A percentile compares a stretch with the other conserved stretches of the same genome.
phyloP scores from a whole-genome alignment of 345 rosid species.

The Durio zibethinus region DNA sequence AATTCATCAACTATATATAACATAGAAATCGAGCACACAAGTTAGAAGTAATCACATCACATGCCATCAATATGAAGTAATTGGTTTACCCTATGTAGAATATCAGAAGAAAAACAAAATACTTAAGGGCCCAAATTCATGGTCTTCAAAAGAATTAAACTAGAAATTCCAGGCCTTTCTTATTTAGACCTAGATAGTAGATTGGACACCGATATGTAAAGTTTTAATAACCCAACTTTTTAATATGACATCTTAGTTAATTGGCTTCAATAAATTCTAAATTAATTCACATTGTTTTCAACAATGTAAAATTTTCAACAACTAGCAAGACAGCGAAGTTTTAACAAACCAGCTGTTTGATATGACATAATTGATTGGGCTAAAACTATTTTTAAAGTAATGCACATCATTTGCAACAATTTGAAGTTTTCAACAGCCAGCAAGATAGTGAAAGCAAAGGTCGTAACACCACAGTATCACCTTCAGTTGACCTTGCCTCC shows the following conservation, averaged over 20 bases:
- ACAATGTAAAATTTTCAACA: neutral
- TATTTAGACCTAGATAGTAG: neutral
- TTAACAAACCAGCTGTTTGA: neutral
- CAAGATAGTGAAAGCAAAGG: neutral
- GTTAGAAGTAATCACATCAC: constrained; percentile 1
- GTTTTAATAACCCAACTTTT: neutral
- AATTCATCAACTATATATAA: neutral
- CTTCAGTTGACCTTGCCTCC: neutral
- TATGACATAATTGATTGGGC: neutral
- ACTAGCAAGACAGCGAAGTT: neutral
- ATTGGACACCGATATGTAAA: neutral
- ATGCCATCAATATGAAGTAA: neutral
- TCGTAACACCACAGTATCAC: neutral
- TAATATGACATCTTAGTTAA: neutral
- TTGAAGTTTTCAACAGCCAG: neutral
- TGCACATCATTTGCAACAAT: neutral
- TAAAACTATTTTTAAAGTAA: neutral
- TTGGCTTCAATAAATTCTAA: neutral
- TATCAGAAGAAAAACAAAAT: neutral
- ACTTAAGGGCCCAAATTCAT: neutral
- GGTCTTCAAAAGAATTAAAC: neutral
- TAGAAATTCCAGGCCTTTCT: neutral
- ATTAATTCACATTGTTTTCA: neutral
- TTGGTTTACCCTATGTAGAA: neutral
- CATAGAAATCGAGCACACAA: neutral